phyloP scores from a whole-genome alignment of 1,284 basidiomycete species.

The Leccinum laetum region DNA sequence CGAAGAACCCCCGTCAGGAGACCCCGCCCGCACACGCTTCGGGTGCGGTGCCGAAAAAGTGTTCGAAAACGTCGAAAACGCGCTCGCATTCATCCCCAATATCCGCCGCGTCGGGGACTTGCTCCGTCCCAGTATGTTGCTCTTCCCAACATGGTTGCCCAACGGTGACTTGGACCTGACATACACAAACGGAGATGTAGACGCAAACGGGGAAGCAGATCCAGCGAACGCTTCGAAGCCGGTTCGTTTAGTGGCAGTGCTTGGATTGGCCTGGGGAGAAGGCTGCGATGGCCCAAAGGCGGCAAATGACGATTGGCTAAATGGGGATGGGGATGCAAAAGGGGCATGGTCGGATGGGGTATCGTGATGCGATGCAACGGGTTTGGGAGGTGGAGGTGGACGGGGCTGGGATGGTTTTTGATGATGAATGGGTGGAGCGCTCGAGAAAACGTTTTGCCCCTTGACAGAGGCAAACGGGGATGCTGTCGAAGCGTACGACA shows the following conservation, averaged over 20 bases:
- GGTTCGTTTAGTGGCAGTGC: slow-evolving; percentile 46
- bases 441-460: slow-evolving; percentile 60
- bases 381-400: slow-evolving; percentile 13
- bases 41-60: slow-evolving; percentile 46
- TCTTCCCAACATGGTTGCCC: slow-evolving; percentile 29
- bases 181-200: slow-evolving; percentile 30
- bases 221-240: slow-evolving; percentile 68
- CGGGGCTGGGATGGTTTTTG: slow-evolving; percentile 14
- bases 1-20: slow-evolving; percentile 43
- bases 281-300: slow-evolving; percentile 26
- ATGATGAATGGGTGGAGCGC: slow-evolving; percentile 36
- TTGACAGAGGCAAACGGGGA: slow-evolving; percentile 72
- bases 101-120: slow-evolving; percentile 52
- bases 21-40: slow-evolving; percentile 53
- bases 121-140: slow-evolving; percentile 33
- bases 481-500: slow-evolving; percentile 68
- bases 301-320: slow-evolving; percentile 28
- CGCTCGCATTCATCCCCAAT: slow-evolving; percentile 40
- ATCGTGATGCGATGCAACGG: slow-evolving; percentile 22
- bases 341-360: slow-evolving; percentile 18
- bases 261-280: slow-evolving; percentile 25
- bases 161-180: slow-evolving; percentile 52
- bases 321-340: slow-evolving; percentile 20
- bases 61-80: slow-evolving; percentile 61
- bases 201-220: slow-evolving; percentile 59